These are phyloP conservation scores for Aspergillus ruber DNA, from an alignment of 2,329 filamentous ascomycete species.

Conservation along the genomic window DNA sequence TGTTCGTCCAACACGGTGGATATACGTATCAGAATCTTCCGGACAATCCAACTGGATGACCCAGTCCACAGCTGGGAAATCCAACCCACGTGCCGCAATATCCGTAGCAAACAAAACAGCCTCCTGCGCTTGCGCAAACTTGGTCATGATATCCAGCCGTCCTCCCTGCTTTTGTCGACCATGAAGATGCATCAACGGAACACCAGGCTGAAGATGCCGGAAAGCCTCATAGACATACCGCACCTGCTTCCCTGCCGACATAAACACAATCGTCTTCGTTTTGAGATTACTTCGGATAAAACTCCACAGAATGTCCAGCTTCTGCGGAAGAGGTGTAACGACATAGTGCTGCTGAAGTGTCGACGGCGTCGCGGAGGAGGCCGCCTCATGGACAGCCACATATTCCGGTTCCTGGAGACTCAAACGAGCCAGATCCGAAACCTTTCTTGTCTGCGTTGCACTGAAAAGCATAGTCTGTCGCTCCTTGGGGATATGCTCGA, in stretches of 20 bases:
- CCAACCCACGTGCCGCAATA: slow-evolving; percentile 85
- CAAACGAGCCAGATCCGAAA: slow-evolving; percentile 83
- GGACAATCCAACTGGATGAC: slow-evolving; percentile 98
- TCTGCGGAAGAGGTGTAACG: slow-evolving; percentile 74
- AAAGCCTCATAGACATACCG: slow-evolving; percentile 93
- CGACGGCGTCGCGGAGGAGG: slow-evolving; percentile 70
- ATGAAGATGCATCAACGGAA: slow-evolving; percentile 85
- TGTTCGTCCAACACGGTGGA: slow-evolving; percentile 89
- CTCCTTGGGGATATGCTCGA: slow-evolving; percentile 79
- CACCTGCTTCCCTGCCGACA: slow-evolving; percentile 94
- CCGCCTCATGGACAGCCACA: slow-evolving; percentile 83
- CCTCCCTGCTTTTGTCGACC: slow-evolving; percentile 89
- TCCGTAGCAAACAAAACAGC: slow-evolving; percentile 93
- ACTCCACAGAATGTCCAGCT: slow-evolving; percentile 85
- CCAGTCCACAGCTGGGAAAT: slow-evolving; percentile 96
- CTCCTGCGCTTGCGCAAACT: slow-evolving; percentile 73
- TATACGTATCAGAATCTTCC: slow-evolving; percentile 95
- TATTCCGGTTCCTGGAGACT: slow-evolving; percentile 90
- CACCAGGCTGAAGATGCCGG: slow-evolving; percentile 86
- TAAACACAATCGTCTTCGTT: slow-evolving; percentile 88
- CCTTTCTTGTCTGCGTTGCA: slow-evolving; percentile 89
- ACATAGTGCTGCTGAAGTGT: slow-evolving; percentile 89
- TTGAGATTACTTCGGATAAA: slow-evolving; percentile 90
- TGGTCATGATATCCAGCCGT: slow-evolving; percentile 76
- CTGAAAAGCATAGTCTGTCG: slow-evolving; percentile 93